Percentiles rank a stretch among this genome's conserved stretches.
These are phyloP conservation scores for Moniliophthora roreri DNA, from an alignment of 1,284 basidiomycete species.

Conservation along the genomic window DNA sequence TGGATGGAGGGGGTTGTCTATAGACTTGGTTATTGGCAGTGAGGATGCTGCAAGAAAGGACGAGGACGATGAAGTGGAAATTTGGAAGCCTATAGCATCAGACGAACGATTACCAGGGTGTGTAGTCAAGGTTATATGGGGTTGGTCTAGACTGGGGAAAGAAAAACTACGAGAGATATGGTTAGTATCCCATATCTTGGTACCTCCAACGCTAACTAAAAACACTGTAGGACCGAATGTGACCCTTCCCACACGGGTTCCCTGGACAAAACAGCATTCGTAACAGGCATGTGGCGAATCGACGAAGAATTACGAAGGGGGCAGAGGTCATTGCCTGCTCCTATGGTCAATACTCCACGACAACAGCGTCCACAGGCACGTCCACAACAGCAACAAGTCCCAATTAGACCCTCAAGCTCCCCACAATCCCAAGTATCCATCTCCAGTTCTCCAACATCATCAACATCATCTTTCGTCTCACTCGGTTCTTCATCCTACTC, in stretches of 20 bases:
- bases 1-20: constrained; percentile 76
- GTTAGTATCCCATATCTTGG: constrained; percentile 33
- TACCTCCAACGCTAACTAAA: constrained; percentile 5
- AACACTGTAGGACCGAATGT: constrained; percentile 57
- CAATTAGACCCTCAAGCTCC: neutral
- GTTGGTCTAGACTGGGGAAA: constrained; percentile 53
- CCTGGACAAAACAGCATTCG: constrained; percentile 65
- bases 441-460: neutral
- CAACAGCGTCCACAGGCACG: too few relatives aligned
- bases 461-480: neutral
- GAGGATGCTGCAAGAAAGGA: constrained; percentile 18
- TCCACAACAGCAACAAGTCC: neutral
- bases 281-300: constrained; percentile 80
- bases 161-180: constrained; percentile 62
- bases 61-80: constrained; percentile 13
- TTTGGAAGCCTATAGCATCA: constrained; percentile 26
- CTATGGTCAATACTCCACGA: too few relatives aligned
- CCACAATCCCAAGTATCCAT: neutral
- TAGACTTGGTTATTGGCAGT: constrained; percentile 63
- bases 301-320: constrained; percentile 77
- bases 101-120: constrained; percentile 55
- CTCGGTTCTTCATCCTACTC: too few relatives aligned
- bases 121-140: constrained; percentile 64
- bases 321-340: constrained; percentile 30
- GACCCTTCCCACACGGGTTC: constrained; percentile 54